Conservation (phyloP, 495 filamentous ascomycete genomes). For the Penicillium salamii region DNA sequence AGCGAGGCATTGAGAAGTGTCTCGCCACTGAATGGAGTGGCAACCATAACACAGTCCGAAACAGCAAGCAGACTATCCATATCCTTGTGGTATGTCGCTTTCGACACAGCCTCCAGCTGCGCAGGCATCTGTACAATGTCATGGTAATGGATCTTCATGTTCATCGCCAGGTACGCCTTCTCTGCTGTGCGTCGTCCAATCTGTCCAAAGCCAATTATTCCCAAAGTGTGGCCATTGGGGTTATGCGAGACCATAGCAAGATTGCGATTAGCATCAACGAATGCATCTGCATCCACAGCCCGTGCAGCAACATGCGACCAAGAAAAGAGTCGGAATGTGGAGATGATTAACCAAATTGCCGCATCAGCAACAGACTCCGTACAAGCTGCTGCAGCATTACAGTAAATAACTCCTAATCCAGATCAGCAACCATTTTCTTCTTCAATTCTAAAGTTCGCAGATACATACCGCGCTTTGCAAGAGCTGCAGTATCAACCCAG, state of each 20-base stretch:
- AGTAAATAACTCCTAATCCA: conserved; percentile 61
- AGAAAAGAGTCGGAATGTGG: conserved; percentile 61
- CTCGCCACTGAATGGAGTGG: conserved; percentile 60
- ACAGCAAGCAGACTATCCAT: conserved; percentile 53
- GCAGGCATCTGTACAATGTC: conserved; percentile 58
- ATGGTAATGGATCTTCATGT: conserved; percentile 68
- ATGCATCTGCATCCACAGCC: conserved; percentile 31
- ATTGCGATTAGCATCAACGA: conserved; percentile 55
- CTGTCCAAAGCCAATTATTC: conserved; percentile 65
- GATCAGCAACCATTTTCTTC: not conserved
- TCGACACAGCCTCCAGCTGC: conserved; percentile 20
- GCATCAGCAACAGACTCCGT: conserved; percentile 63
- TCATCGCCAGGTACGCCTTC: conserved; percentile 57
- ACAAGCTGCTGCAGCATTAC: conserved; percentile 65
- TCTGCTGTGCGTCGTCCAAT: conserved; percentile 67
- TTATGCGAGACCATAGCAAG: conserved; percentile 57
- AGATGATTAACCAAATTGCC: conserved; percentile 60
- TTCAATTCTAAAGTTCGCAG: not conserved
- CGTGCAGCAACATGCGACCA: conserved; percentile 54
- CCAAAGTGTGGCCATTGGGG: conserved; percentile 42
- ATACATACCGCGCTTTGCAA: conserved; percentile 62
- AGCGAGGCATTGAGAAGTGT: conserved; percentile 51
- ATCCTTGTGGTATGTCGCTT: conserved; percentile 48
- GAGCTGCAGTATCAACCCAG: conserved; percentile 68
- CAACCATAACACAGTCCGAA: conserved; percentile 65